These are phyloP conservation scores for Colletotrichum sp. DNA, from an alignment of 2,329 filamentous ascomycete species.

Conservation along the genomic window DNA sequence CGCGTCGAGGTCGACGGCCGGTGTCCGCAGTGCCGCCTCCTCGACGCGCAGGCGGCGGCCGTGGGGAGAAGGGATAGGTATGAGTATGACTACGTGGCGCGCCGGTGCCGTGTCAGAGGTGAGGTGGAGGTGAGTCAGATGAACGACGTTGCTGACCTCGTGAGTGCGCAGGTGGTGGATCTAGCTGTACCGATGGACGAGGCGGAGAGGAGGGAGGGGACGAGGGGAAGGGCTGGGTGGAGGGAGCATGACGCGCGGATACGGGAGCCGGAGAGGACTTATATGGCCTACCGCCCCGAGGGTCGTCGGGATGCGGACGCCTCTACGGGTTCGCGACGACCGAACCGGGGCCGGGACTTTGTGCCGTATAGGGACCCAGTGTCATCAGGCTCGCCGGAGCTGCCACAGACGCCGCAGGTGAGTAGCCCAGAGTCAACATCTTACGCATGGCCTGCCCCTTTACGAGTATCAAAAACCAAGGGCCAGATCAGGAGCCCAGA, in stretches of 20 bases:
- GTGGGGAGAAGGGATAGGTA: background rate
- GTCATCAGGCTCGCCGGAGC: background rate
- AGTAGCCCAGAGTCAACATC: background rate
- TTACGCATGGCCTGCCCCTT: background rate
- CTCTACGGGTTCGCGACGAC: background rate
- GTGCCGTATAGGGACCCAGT: background rate
- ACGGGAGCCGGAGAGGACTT: background rate
- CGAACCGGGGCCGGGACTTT: background rate
- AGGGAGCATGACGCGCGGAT: background rate
- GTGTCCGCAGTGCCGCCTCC: constrained; percentile 1
- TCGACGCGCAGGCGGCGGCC: background rate
- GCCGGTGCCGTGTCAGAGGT: background rate
- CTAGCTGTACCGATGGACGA: background rate
- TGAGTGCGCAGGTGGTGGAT: background rate
- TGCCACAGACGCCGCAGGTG: background rate
- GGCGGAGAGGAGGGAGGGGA: background rate
- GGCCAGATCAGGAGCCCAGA: background rate
- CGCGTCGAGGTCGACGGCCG: background rate
- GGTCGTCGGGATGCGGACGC: background rate
- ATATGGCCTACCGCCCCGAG: background rate
- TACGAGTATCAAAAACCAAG: background rate
- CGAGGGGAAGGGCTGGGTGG: background rate
- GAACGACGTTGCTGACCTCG: background rate
- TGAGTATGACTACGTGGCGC: background rate
- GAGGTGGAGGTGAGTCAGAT: background rate